Evolutionary conservation across 2,329 filamentous ascomycete species (phyloP).

Genomic region (Aspergillus sp.): DNA sequence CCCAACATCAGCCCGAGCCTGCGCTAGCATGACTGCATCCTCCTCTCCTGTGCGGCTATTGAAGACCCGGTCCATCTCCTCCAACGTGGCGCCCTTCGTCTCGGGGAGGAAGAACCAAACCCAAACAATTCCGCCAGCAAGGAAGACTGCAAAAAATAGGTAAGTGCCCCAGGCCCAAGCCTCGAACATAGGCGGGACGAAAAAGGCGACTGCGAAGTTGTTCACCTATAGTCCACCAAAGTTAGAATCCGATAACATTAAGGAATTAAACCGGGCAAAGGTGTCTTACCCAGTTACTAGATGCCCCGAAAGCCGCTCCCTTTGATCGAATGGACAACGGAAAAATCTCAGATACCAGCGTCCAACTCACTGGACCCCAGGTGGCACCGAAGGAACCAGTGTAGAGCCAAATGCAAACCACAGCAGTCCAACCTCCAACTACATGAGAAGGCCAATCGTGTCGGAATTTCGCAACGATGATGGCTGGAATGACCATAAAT

Average conservation of each 20-base stretch:
- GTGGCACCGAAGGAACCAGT: conserved; percentile 26
- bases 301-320: conserved; percentile 28
- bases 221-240: conserved; percentile 16
- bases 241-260: neutral
- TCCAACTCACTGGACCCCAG: conserved; percentile 31
- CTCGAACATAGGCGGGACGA: conserved; percentile 27
- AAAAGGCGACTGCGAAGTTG: conserved; percentile 32
- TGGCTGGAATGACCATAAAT: conserved; percentile 27
- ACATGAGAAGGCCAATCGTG: conserved; percentile 28
- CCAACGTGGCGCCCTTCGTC: conserved; percentile 58
- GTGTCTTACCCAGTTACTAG: conserved; percentile 25
- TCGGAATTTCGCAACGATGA: conserved; percentile 29
- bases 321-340: conserved; percentile 30
- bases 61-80: conserved; percentile 51
- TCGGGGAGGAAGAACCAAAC: conserved; percentile 48
- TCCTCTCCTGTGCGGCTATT: conserved; percentile 26
- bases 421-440: conserved; percentile 28
- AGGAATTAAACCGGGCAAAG: neutral
- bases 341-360: conserved; percentile 29
- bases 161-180: conserved; percentile 28
- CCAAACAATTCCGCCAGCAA: conserved; percentile 25
- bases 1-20: neutral
- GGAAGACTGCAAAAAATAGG: conserved; percentile 31
- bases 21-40: conserved; percentile 14
- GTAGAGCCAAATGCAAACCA: conserved; percentile 30